Evolutionary conservation across 1,139 yeast genomes (phyloP).

Genomic region (Meyerozyma guilliermondii): DNA sequence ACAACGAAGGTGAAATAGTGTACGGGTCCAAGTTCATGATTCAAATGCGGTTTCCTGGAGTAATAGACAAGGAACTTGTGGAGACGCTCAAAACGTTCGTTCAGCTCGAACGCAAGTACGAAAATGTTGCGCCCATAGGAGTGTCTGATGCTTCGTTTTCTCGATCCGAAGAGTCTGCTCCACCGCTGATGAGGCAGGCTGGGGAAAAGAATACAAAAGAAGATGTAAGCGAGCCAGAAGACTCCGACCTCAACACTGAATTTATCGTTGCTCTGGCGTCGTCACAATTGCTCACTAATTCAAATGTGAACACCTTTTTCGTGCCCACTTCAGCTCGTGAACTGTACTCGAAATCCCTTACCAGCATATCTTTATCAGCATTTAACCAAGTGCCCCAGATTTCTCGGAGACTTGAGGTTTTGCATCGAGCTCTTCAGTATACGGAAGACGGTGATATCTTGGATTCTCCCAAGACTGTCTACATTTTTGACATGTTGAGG

Average conservation of each 20-base stretch:
- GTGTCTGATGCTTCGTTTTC: constrained; percentile 30
- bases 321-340: constrained; percentile 34
- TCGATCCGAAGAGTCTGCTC: constrained; percentile 19
- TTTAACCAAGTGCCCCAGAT: constrained; percentile 19
- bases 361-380: constrained; percentile 23
- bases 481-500: constrained; percentile 44
- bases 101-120: constrained; percentile 25
- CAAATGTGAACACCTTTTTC: constrained; percentile 32
- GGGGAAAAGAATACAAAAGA: background rate
- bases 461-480: constrained; percentile 41
- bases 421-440: constrained; percentile 53
- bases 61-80: constrained; percentile 32
- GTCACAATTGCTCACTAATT: constrained; percentile 30
- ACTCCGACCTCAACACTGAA: constrained; percentile 14
- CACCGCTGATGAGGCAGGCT: constrained; percentile 6
- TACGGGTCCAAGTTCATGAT: constrained; percentile 45
- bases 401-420: constrained; percentile 40
- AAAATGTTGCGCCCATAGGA: constrained; percentile 37
- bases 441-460: constrained; percentile 33
- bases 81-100: constrained; percentile 22
- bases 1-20: constrained; percentile 50
- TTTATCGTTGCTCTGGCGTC: constrained; percentile 36
- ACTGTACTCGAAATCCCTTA: constrained; percentile 24
- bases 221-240: background rate
- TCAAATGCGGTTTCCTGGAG: constrained; percentile 49